phyloP scores from a whole-genome alignment of 2,329 filamentous ascomycete species.

The Thielaviopsis cerberus region DNA sequence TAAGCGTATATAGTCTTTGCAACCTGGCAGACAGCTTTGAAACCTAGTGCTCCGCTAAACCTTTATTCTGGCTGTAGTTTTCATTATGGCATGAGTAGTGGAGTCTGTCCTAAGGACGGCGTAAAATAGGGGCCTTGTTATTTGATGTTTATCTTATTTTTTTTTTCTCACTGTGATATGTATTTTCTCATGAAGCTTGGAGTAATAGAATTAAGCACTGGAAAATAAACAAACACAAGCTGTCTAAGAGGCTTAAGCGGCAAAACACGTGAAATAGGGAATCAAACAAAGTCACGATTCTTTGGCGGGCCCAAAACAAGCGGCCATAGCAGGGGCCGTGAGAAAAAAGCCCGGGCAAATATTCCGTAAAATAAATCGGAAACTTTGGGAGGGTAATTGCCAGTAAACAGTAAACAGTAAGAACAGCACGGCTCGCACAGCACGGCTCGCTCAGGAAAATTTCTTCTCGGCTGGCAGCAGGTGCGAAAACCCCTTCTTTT shows the following conservation, averaged over 20 bases:
- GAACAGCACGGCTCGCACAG: no score
- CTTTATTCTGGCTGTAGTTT: background rate
- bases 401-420: background rate
- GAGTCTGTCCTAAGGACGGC: no score
- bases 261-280: no score
- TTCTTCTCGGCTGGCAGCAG: background rate
- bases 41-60: background rate
- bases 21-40: background rate
- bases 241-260: no score
- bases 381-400: background rate
- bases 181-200: no score
- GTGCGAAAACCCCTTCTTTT: background rate
- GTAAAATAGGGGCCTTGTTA: no score
- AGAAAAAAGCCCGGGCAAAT: background rate
- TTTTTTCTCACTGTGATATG: background rate
- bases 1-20: background rate
- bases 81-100: background rate
- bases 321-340: background rate
- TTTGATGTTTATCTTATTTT: background rate
- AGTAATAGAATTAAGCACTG: no score
- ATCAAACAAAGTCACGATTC: background rate
- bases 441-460: background rate
- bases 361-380: background rate
- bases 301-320: background rate
- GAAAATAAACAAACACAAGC: no score